Evolutionary conservation across 2,329 filamentous ascomycete species (phyloP).

Genomic region (Cucurbitaria berberidis): DNA sequence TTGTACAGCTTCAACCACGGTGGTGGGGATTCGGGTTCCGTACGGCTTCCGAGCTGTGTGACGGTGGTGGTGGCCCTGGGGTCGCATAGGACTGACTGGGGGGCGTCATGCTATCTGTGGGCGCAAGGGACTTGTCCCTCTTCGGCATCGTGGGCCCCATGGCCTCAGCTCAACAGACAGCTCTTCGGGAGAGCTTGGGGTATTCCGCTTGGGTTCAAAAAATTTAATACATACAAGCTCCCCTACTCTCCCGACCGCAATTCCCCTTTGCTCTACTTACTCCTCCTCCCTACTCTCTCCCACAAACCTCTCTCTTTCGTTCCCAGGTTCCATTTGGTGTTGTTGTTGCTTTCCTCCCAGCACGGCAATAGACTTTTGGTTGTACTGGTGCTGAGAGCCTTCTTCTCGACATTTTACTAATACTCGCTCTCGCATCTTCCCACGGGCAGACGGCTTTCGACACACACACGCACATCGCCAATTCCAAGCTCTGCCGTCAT

Average conservation of each 20-base stretch:
- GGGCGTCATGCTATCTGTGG: slow-evolving; percentile 24
- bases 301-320: slow-evolving; percentile 11
- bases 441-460: slow-evolving; percentile 22
- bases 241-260: slow-evolving; percentile 6
- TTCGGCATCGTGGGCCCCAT: slow-evolving; percentile 42
- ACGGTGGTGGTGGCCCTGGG: slow-evolving; percentile 15
- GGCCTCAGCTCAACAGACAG: slow-evolving; percentile 49
- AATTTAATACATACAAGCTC: slow-evolving; percentile 33
- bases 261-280: slow-evolving; percentile 13
- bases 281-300: slow-evolving; percentile 4
- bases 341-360: slow-evolving; percentile 25
- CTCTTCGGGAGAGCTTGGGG: slow-evolving; percentile 43
- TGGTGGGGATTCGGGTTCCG: slow-evolving; percentile 20
- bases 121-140: slow-evolving; percentile 24
- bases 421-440: slow-evolving; percentile 25
- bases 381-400: background rate
- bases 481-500: slow-evolving; percentile 6
- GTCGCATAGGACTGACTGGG: slow-evolving; percentile 21
- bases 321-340: slow-evolving; percentile 17
- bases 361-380: slow-evolving; percentile 14
- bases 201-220: slow-evolving; percentile 22
- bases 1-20: background rate
- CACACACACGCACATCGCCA: slow-evolving; percentile 4
- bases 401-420: background rate
- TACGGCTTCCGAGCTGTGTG: slow-evolving; percentile 20